Conservation (phyloP, 2,329 filamentous ascomycete genomes). For the Talaromyces sp. region DNA sequence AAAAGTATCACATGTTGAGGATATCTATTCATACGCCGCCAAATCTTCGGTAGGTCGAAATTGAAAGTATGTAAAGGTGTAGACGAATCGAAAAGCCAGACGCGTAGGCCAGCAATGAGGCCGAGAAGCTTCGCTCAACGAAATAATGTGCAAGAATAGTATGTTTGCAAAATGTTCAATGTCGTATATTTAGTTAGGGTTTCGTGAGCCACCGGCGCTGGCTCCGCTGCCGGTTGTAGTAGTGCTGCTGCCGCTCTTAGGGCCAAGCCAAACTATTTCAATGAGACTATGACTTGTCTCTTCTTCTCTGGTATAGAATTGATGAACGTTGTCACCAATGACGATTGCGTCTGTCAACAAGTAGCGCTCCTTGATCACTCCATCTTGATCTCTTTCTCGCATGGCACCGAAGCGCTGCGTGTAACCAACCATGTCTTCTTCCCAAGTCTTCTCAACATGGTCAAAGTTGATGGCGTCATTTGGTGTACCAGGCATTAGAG, state of each 20-base stretch:
- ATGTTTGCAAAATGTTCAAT: slow-evolving; percentile 15
- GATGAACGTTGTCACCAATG: slow-evolving; percentile 43
- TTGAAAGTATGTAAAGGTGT: neutral
- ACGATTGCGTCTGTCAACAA: slow-evolving; percentile 38
- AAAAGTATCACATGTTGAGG: slow-evolving; percentile 19
- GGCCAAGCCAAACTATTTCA: slow-evolving; percentile 44
- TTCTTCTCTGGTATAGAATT: slow-evolving; percentile 41
- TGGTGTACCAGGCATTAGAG: slow-evolving; percentile 33
- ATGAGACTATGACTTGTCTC: slow-evolving; percentile 42
- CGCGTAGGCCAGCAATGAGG: slow-evolving; percentile 4
- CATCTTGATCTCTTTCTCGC: slow-evolving; percentile 38
- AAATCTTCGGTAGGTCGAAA: slow-evolving; percentile 1
- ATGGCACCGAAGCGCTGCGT: slow-evolving; percentile 40
- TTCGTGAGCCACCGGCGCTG: slow-evolving; percentile 31
- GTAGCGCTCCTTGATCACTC: slow-evolving; percentile 42
- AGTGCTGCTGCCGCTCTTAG: slow-evolving; percentile 30
- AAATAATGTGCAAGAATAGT: slow-evolving; percentile 20
- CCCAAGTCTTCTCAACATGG: slow-evolving; percentile 44
- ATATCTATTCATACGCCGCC: slow-evolving; percentile 11
- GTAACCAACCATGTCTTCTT: slow-evolving; percentile 41
- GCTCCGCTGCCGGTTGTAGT: slow-evolving; percentile 31
- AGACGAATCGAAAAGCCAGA: neutral
- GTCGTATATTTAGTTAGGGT: slow-evolving; percentile 12
- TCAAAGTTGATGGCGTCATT: slow-evolving; percentile 44
- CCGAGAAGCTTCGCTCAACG: slow-evolving; percentile 11